Percentiles rank a stretch among this genome's conserved stretches.
phyloP scores from a whole-genome alignment of 257 asterid genomes.

The Gentiana macrophylla region DNA sequence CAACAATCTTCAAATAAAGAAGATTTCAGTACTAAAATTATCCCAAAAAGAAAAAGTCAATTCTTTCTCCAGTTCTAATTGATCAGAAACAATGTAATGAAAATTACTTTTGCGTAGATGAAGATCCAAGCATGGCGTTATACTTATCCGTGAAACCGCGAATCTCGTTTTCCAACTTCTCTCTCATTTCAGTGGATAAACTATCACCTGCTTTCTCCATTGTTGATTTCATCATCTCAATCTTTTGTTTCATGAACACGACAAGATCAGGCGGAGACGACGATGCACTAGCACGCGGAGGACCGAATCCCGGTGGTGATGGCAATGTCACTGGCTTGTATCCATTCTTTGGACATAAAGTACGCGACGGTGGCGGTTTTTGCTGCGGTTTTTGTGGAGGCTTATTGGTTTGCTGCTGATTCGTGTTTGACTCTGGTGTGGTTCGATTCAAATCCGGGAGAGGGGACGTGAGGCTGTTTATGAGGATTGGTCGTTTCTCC shows the following conservation, averaged over 20 bases:
- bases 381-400: conserved; percentile 20
- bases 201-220: conserved; percentile 60
- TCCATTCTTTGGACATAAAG: neutral
- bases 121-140: conserved; percentile 31
- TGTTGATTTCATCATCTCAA: conserved; percentile 63
- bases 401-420: conserved; percentile 15
- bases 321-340: conserved; percentile 9
- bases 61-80: no score
- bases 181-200: conserved; percentile 44
- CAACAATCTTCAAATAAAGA: no score
- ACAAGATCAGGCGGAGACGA: conserved; percentile 30
- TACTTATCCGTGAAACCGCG: conserved; percentile 41
- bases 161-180: conserved; percentile 63
- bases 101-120: conserved; percentile 17
- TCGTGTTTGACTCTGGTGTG: conserved; percentile 13
- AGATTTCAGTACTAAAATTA: no score
- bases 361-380: conserved; percentile 18
- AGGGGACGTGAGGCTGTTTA: conserved; percentile 12
- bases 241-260: conserved; percentile 42
- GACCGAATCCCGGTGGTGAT: neutral
- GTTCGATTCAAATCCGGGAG: conserved; percentile 71
- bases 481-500: conserved; percentile 17
- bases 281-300: conserved; percentile 7
- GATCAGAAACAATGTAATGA: no score
- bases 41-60: no score